Conservation (phyloP, 768 basidiomycete genomes). For the Hygrophorus russula region DNA sequence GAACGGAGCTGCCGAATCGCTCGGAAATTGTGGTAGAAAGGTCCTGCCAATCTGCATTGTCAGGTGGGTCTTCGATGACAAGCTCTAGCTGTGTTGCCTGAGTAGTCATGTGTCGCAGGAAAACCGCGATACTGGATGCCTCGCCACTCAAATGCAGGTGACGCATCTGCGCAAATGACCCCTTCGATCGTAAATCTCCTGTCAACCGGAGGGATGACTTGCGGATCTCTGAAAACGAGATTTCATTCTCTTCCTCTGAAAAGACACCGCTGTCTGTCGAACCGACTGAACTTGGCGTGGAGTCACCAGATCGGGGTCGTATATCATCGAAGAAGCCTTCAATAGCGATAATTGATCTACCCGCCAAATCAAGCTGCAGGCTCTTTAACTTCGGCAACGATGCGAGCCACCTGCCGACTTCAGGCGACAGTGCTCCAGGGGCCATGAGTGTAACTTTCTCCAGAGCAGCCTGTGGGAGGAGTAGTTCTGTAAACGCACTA, state of each 20-base stretch:
- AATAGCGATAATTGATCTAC: slow-evolving; percentile 55
- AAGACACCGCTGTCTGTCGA: slow-evolving; percentile 72
- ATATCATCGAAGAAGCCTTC: slow-evolving; percentile 75
- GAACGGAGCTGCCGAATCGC: slow-evolving; percentile 46
- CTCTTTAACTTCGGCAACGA: slow-evolving; percentile 49
- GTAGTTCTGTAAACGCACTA: slow-evolving; percentile 56
- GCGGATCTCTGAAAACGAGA: slow-evolving; percentile 63
- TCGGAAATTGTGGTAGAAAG: slow-evolving; percentile 53
- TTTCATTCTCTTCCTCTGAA: slow-evolving; percentile 69
- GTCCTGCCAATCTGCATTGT: slow-evolving; percentile 65
- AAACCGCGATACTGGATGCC: slow-evolving; percentile 56
- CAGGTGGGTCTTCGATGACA: slow-evolving; percentile 70
- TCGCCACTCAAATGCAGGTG: slow-evolving; percentile 62
- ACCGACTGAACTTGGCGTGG: slow-evolving; percentile 55
- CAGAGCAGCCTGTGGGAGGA: slow-evolving; percentile 45
- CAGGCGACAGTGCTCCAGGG: slow-evolving; percentile 62
- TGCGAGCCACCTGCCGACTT: slow-evolving; percentile 66
- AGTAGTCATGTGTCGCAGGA: slow-evolving; percentile 58
- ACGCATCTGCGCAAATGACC: slow-evolving; percentile 46
- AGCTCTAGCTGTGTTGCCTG: slow-evolving; percentile 62
- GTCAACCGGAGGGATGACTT: slow-evolving; percentile 59
- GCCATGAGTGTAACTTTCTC: slow-evolving; percentile 58
- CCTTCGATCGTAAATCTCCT: slow-evolving; percentile 43
- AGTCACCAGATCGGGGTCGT: slow-evolving; percentile 50
- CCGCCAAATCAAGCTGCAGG: slow-evolving; percentile 63